These are phyloP conservation scores for Colletotrichum cereale DNA, from an alignment of 2,329 filamentous ascomycete species.

Conservation along the genomic window DNA sequence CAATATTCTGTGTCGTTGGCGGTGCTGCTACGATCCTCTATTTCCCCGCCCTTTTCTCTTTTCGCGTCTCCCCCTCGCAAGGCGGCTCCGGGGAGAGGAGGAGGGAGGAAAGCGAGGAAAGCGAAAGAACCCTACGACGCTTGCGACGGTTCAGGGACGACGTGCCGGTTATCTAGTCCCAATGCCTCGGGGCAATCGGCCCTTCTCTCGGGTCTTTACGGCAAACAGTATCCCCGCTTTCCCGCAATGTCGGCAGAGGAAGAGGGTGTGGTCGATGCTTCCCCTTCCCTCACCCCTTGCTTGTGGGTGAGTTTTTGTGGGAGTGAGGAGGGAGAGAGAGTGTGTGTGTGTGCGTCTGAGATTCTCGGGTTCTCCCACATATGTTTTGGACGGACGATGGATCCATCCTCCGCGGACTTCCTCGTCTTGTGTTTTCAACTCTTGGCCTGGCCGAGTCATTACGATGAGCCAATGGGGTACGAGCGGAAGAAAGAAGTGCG, in stretches of 20 bases:
- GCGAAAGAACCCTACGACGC: background rate
- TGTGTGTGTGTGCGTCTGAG: too few species aligned
- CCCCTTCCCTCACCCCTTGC: background rate
- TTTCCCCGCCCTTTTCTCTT: background rate
- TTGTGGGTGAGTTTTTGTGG: conserved; percentile 7
- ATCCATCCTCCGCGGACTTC: background rate
- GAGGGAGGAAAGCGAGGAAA: background rate
- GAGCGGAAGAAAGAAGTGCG: background rate
- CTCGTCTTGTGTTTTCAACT: background rate
- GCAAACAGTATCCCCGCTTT: conserved; percentile 15
- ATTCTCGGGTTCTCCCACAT: background rate
- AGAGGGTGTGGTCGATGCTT: conserved; percentile 10
- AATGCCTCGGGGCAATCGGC: conserved; percentile 34
- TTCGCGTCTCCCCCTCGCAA: background rate
- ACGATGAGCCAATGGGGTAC: background rate
- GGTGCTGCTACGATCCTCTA: background rate
- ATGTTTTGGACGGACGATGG: background rate
- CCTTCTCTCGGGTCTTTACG: conserved; percentile 40
- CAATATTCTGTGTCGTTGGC: background rate
- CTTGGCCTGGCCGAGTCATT: background rate
- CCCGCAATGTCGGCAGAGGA: conserved; percentile 32
- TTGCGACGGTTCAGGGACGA: conserved; percentile 13
- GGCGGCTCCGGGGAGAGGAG: background rate
- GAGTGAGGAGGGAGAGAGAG: background rate
- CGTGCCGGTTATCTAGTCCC: conserved; percentile 38